phyloP scores from a whole-genome alignment of 1,284 basidiomycete species.

The Boletellus deceptivus region DNA sequence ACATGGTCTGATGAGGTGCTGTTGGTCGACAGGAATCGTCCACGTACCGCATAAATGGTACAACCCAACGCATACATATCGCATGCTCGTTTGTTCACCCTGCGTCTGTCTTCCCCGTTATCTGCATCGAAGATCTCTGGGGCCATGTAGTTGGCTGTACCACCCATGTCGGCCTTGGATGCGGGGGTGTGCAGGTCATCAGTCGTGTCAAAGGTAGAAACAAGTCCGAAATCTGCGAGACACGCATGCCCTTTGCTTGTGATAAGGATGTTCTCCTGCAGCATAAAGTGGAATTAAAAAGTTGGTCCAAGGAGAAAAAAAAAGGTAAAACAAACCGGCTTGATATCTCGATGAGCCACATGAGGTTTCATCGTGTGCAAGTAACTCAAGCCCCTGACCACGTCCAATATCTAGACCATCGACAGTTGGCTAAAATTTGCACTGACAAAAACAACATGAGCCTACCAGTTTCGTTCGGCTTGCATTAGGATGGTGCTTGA shows the following conservation, averaged over 20 bases:
- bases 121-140: constrained; percentile 20
- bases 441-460: background rate
- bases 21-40: background rate
- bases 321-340: constrained; percentile 17
- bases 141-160: constrained; percentile 24
- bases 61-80: constrained; percentile 34
- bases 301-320: background rate
- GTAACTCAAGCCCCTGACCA: constrained; percentile 24
- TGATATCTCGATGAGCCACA: constrained; percentile 29
- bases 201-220: constrained; percentile 21
- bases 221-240: constrained; percentile 30
- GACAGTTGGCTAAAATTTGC: background rate
- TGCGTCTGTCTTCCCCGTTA: constrained; percentile 3
- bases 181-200: constrained; percentile 12
- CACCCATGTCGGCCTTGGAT: constrained; percentile 6
- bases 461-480: constrained; percentile 23
- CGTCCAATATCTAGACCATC: constrained; percentile 21
- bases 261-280: constrained; percentile 30
- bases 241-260: constrained; percentile 23
- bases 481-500: constrained; percentile 13
- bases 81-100: constrained; percentile 25
- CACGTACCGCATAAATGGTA: constrained; percentile 28
- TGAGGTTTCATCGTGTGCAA: constrained; percentile 28
- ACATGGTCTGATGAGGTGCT: background rate
- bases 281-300: background rate